Evolutionary conservation across 768 basidiomycete genomes (phyloP).

Genomic region (Suillus occidentalis): DNA sequence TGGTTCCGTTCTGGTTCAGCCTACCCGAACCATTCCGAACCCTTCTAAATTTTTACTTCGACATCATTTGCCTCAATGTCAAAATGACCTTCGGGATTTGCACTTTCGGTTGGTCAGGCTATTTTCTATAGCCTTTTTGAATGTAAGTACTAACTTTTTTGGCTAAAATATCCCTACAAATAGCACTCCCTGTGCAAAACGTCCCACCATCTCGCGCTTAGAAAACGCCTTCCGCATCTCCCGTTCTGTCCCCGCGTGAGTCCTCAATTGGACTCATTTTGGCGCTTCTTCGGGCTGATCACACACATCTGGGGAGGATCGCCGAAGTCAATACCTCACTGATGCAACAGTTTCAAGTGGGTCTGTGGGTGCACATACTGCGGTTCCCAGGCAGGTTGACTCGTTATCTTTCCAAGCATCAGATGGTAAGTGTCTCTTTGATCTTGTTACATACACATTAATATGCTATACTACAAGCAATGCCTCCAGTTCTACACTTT

Average conservation of each 20-base stretch:
- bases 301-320: slow-evolving; percentile 1
- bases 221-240: too few relatives aligned
- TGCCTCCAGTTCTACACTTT: not conserved
- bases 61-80: too few relatives aligned
- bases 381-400: slow-evolving; percentile 3
- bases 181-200: too few relatives aligned
- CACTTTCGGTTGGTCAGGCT: too few relatives aligned
- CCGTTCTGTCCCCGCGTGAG: slow-evolving; percentile 26
- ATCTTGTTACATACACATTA: not conserved
- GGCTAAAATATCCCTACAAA: too few relatives aligned
- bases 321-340: slow-evolving; percentile 7
- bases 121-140: too few relatives aligned
- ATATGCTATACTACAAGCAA: not conserved
- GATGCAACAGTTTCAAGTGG: not conserved
- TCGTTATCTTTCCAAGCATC: slow-evolving; percentile 1
- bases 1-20: too few relatives aligned
- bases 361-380: slow-evolving; percentile 3
- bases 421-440: not conserved
- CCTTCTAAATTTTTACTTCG: too few relatives aligned
- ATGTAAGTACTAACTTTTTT: too few relatives aligned
- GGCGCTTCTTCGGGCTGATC: not conserved
- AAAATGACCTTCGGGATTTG: too few relatives aligned
- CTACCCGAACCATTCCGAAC: too few relatives aligned
- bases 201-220: too few relatives aligned
- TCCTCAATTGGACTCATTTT: slow-evolving; percentile 14